Evolutionary conservation across 208 protist genomes (phyloP).

Genomic region (Crithidia brevicula): DNA sequence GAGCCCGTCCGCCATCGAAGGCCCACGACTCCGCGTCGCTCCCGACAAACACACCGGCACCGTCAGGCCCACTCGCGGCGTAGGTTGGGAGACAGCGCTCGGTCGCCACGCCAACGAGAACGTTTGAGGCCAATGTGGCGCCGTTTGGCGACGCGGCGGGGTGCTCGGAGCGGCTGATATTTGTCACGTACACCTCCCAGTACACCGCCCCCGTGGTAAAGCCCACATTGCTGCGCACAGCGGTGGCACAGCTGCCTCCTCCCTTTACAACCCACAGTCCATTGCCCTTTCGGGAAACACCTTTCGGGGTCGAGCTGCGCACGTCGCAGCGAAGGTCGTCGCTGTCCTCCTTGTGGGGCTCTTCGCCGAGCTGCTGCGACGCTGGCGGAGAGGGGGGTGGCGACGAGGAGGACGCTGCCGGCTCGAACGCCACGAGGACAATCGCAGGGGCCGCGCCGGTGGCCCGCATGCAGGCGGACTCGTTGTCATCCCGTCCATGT

Average conservation of each 20-base stretch:
- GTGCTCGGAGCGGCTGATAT: conserved; percentile 38
- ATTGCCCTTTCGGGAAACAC: conserved; percentile 34
- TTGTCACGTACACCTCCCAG: conserved; percentile 84
- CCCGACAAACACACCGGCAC: conserved; percentile 50
- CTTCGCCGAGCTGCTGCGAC: not conserved
- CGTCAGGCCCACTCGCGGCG: conserved; percentile 7
- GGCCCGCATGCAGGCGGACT: no score
- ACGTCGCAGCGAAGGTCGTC: not conserved
- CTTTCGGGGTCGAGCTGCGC: conserved; percentile 1
- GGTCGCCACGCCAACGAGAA: conserved; percentile 74
- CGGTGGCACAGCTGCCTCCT: conserved; percentile 19
- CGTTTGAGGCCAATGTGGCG: conserved; percentile 15
- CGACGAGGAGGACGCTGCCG: not conserved
- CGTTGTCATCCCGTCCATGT: no score
- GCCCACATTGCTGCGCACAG: conserved; percentile 69
- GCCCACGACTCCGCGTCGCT: conserved; percentile 80
- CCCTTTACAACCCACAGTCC: conserved; percentile 33
- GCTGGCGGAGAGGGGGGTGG: not conserved
- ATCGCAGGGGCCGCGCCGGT: no score
- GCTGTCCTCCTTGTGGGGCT: not conserved
- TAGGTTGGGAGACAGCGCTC: conserved; percentile 24
- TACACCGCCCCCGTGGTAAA: conserved; percentile 82
- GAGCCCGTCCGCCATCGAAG: conserved; percentile 65
- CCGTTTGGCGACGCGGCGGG: conserved; percentile 1
- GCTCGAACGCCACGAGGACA: no score